Base-by-base conservation (phyloP, 306 rosid genomes). In the Crataegus laevigata region DNA sequence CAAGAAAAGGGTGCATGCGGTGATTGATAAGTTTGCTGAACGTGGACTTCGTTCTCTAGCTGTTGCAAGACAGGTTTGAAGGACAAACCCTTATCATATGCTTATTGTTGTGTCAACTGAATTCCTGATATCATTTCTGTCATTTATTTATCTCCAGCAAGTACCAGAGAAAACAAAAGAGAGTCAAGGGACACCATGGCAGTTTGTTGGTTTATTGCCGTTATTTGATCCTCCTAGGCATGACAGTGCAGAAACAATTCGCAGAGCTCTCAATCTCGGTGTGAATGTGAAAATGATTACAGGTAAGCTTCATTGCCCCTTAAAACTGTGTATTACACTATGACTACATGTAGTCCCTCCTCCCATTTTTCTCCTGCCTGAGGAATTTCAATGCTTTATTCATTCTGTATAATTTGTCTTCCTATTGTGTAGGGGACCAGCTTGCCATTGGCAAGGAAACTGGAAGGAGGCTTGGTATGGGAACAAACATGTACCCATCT, bases 271-370 rank as follows among this genome's bases (percentile, higher is more conserved):
- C 69, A 86, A 96, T 82, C 99, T 96, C n/a, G 99, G 99, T 54
- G 99, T 96, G 78, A 96, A 96, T 79, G 99, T 96, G 45, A 96
- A 96, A 84, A 96, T 96, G 99, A 96, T 96, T 78, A 96, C 99
- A n/a, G 99, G 99, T 92, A 82, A 68, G 77, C 64, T 30, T 24
- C 75, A 72, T 59, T 75, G 54, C 28, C 71, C 79, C 43, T 71
- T 72, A 5, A 25, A 65, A 4, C 52, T 66, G 50, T 32, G 50
- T 34, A 72, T 14, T 4, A 58, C 25, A 36, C 19, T 38, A 59
- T 25, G 40, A 18, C 21, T 19, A 3, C 47, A 65, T 65, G 26
- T 19, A 57, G 17, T 34, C 54, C 36, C 25, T 22, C 36, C 22
- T 50, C 43, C 47, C 8, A 18, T 6, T 17, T 26, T 52, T 11